Conservation (phyloP, 148 eudicot genomes). For the Talinum fruticosum region DNA sequence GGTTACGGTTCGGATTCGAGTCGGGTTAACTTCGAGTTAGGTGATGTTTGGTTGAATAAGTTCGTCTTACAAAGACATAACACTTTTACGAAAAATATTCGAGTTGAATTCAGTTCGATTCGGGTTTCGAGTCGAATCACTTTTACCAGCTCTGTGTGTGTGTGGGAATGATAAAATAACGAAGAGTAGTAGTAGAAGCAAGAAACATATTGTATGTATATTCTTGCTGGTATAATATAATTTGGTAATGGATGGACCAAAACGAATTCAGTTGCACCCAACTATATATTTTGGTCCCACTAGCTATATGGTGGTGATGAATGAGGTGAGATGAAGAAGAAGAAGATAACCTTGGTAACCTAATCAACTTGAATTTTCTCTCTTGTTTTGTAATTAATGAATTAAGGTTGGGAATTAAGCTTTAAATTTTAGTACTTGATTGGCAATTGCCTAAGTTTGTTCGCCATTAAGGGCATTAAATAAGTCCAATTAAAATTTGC, state of each 20-base stretch:
- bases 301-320: no score
- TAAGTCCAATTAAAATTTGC: background rate
- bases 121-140: no score
- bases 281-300: background rate
- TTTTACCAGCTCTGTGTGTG: no score
- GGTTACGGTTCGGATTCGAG: no score
- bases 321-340: background rate
- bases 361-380: background rate
- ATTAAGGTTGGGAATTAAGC: background rate
- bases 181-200: background rate
- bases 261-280: conserved; percentile 1
- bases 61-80: no score
- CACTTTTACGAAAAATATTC: no score
- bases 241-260: background rate
- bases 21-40: no score
- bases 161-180: no score
- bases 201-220: background rate
- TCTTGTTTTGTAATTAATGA: background rate
- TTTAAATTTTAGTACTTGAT: background rate
- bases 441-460: background rate
- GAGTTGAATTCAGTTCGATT: no score
- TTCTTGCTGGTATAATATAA: background rate
- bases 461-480: background rate
- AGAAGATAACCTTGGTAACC: background rate
- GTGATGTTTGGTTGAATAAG: no score